Base-by-base conservation (phyloP, 805 yeast genomes). In the Monosporozyma aerobia region DNA sequence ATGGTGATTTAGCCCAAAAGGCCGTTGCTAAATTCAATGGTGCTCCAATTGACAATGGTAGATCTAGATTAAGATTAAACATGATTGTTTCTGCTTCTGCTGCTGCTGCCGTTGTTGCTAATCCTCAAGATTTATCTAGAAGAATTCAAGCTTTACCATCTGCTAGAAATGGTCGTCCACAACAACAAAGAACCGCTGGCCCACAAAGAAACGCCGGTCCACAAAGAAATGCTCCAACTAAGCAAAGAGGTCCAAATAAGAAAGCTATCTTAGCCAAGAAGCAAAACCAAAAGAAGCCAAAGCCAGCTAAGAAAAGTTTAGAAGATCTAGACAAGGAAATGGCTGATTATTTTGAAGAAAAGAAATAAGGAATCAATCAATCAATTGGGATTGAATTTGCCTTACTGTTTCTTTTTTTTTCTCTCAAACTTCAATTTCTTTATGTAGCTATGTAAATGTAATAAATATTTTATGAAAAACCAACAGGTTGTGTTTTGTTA, bases 321-420 rank as follows among this genome's bases (percentile, higher is more conserved):
- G 98, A 87, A 70, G 92, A 94, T 73, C 81, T 92, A 67, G 99
- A 94, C 73, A 96, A 90, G 69, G 98, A 92, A 75, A 92, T 94
- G 99, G 86, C 90, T 57, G 98, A 90, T 68, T 92, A 92, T 75
- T 90, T 92, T 63, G 82, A 81, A 57, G 71, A 71, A 51, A 65
- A 63, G 55, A 59, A 63, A 53, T 59, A 57, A 44, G 29, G 2
- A n/a, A n/a, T n/a, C n/a, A 32, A 29, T 27, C 6, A 27, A 5
- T 27, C 29, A 27, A 40, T 6, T n/a, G 8, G 5, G 11, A 29
- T 29, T 44, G 16, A 13, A 35, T 35, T 32, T 32, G 3, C 14
- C 6, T 9, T 7, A 10, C 9, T 33, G 9, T 13, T 13, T 35
- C 16, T 13, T 35, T 35, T 35, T n/a, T 6, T 14, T 35, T 35